Conservation (phyloP, 106 monocot genomes). For the Chionographis japonica region DNA sequence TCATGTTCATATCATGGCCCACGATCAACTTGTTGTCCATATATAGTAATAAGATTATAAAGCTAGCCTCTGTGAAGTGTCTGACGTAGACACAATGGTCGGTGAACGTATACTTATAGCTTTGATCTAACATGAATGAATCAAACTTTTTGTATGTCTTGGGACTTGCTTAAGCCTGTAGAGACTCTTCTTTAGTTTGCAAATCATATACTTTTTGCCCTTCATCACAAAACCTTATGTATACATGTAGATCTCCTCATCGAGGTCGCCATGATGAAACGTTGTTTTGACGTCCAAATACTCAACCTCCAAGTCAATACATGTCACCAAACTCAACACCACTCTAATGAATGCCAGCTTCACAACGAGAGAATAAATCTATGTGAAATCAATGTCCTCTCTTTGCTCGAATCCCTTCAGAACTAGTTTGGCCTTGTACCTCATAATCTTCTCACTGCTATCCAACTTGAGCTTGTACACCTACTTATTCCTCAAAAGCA, state of each 20-base stretch:
- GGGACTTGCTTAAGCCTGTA: not conserved
- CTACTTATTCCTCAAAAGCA: constrained; percentile 6
- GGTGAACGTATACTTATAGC: not conserved
- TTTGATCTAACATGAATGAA: not conserved
- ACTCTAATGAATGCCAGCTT: constrained; percentile 11
- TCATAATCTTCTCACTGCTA: not conserved
- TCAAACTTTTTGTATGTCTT: constrained; percentile 7
- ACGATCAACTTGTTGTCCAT: no score
- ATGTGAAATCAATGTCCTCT: constrained; percentile 9
- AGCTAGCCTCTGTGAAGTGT: no score
- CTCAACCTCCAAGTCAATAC: constrained; percentile 11
- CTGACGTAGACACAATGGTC: not conserved
- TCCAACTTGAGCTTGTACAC: constrained; percentile 3
- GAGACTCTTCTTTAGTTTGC: constrained; percentile 1
- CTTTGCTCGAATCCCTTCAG: constrained; percentile 14
- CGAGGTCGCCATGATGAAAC: not conserved
- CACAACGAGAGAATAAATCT: constrained; percentile 16
- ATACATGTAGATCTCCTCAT: not conserved
- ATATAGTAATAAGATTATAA: no score
- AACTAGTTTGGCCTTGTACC: constrained; percentile 7
- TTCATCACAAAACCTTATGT: not conserved
- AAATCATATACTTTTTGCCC: not conserved
- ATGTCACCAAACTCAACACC: not conserved
- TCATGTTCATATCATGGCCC: no score
- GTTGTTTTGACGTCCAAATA: not conserved